Evolutionary conservation across 176 grass and related monocot genomes (phyloP), one percentile per base, ranked within the genome.

Genomic region (Hyparrhenia diplandra): DNA sequence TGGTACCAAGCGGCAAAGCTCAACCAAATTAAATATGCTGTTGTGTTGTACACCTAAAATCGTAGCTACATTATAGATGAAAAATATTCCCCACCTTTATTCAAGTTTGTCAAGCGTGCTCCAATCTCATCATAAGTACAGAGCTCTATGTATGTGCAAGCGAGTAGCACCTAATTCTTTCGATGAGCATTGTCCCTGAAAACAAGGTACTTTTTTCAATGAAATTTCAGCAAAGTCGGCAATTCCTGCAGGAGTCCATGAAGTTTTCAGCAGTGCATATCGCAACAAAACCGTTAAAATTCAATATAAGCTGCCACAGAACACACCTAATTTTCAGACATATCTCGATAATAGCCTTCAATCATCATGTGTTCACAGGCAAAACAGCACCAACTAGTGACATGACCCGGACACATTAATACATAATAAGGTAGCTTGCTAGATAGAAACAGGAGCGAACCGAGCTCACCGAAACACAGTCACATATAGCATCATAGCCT

Each of bases 311-410:
- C 5, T 9, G 11, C 28, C 7, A 42, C 40, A 18, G 20, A 65
- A 54, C 13, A 64, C 1, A 21, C 1, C 5, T 12, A 24, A n/a
- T 57, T 64, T 64, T 64, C 55, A 35, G 39, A 20, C 41, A 88
- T 69, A 85, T 78, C 61, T 31, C 60, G 39, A 31, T 69, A 70
- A 52, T 32, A 67, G 81, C 60, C 3, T 60, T 32, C 74, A 21
- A n/a, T 55, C 52, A 23, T 23, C n/a, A 84, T n/a, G 17, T 12
- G 27, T 65, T 46, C n/a, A 1, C 34, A 12, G 13, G 13, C 47
- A 67, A 73, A 9, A 67, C 35, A 74, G 62, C 14, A 57, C 7
- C 35, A 28, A 46, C 28, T 58, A 66, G 28, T 9, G 1, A 49
- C 13, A 67, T 10, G 18, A 37, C 11, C 57, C 14, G 0, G 21